Evolutionary conservation across 2,329 filamentous ascomycete genomes (phyloP).

Genomic region (Sclerotinia glacialis): DNA sequence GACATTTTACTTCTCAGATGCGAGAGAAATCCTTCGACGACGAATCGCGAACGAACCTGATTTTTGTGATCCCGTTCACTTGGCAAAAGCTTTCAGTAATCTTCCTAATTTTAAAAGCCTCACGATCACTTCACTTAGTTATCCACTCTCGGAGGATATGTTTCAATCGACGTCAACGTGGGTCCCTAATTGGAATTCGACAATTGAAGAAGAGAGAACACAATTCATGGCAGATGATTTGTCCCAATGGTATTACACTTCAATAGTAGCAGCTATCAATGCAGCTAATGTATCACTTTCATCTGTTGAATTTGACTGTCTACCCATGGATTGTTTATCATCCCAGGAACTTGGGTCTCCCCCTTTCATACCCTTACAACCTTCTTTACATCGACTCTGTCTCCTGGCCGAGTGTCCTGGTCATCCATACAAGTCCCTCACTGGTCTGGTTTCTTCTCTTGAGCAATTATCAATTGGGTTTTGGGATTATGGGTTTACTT

Average conservation of each 20-base stretch:
- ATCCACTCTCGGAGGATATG: constrained; percentile 9
- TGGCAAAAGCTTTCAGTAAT: constrained; percentile 4
- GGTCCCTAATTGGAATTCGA: constrained; percentile 18
- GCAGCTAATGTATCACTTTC: constrained; percentile 5
- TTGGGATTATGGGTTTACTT: constrained; percentile 20
- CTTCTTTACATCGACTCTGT: constrained; percentile 14
- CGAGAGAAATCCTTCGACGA: constrained; percentile 15
- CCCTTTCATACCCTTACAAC: constrained; percentile 15
- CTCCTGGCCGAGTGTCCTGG: neutral
- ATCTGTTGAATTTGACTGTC: constrained; percentile 13
- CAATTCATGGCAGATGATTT: constrained; percentile 21
- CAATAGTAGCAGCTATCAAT: constrained; percentile 16
- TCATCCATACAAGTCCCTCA: constrained; percentile 16
- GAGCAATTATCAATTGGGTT: constrained; percentile 20
- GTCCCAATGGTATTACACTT: constrained; percentile 22
- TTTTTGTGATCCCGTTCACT: constrained; percentile 8
- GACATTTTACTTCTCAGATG: constrained; percentile 22
- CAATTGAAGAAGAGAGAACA: constrained; percentile 13
- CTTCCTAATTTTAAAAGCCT: constrained; percentile 11
- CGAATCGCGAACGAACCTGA: constrained; percentile 12
- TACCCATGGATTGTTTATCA: constrained; percentile 20
- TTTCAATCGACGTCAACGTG: constrained; percentile 16
- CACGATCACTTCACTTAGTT: constrained; percentile 10
- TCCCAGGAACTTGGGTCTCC: constrained; percentile 9
- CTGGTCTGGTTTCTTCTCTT: neutral